Evolutionary conservation across 805 yeast species (phyloP).

Genomic region (Starmerella apicola): DNA sequence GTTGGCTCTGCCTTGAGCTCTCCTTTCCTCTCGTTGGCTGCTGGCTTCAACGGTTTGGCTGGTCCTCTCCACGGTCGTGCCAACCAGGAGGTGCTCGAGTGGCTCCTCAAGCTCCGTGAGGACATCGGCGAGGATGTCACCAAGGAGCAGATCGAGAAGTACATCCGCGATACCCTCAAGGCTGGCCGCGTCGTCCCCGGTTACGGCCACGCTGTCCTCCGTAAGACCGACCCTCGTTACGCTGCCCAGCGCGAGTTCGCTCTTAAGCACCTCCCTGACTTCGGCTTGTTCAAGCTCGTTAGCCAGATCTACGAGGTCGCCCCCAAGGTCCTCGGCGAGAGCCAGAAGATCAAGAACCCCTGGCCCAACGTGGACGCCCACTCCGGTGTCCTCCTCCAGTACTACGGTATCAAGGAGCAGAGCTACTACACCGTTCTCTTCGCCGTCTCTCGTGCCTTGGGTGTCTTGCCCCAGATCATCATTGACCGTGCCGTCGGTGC

Average conservation of each 20-base stretch:
- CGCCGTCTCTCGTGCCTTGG: slow-evolving; percentile 79
- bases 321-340: slow-evolving; percentile 65
- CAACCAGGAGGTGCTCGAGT: slow-evolving; percentile 75
- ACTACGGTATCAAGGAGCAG: slow-evolving; percentile 73
- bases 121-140: slow-evolving; percentile 59
- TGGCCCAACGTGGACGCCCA: slow-evolving; percentile 88
- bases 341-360: slow-evolving; percentile 86
- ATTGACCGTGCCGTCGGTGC: slow-evolving; percentile 72
- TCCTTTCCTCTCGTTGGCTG: slow-evolving; percentile 66
- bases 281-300: slow-evolving; percentile 66
- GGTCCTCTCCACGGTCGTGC: slow-evolving; percentile 86
- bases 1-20: slow-evolving; percentile 75
- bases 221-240: slow-evolving; percentile 84
- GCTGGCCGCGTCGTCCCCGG: slow-evolving; percentile 81
- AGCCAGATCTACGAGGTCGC: slow-evolving; percentile 70
- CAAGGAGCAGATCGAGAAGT: slow-evolving; percentile 56
- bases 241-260: slow-evolving; percentile 79
- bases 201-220: slow-evolving; percentile 77
- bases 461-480: slow-evolving; percentile 75
- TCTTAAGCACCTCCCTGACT: slow-evolving; percentile 57
- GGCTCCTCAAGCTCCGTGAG: slow-evolving; percentile 56
- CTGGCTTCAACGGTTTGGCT: slow-evolving; percentile 75
- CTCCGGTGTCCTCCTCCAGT: slow-evolving; percentile 73
- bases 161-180: slow-evolving; percentile 67
- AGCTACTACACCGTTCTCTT: slow-evolving; percentile 76